A percentile compares a stretch with the other conserved stretches of the same genome.
phyloP scores from a whole-genome alignment of 805 yeast genomes.

The Wickerhamomyces ciferrii region DNA sequence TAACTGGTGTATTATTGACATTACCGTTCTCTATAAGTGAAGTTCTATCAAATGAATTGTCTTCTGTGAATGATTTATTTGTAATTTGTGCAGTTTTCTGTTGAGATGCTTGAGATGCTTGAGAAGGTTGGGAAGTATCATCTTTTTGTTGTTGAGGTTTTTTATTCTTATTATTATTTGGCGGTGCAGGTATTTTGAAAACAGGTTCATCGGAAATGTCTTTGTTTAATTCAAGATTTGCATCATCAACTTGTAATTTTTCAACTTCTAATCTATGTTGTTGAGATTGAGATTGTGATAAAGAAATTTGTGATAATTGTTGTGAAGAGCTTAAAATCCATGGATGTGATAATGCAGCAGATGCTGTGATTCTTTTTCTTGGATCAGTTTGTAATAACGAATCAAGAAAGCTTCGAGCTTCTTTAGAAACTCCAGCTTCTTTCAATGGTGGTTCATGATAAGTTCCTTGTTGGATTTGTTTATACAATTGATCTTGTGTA shows the following conservation, averaged over 20 bases:
- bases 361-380: constrained; percentile 63
- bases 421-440: constrained; percentile 57
- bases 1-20: constrained; percentile 3
- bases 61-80: constrained; percentile 5
- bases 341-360: constrained; percentile 68
- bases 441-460: constrained; percentile 74
- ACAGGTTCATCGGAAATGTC: constrained; percentile 8
- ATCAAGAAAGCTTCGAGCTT: constrained; percentile 69
- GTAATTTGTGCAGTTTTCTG: constrained; percentile 2
- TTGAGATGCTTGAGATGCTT: constrained; percentile 6
- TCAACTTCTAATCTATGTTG: constrained; percentile 41
- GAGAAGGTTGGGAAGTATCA: neutral
- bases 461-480: constrained; percentile 69
- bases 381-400: constrained; percentile 77
- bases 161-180: constrained; percentile 1
- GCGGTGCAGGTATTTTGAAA: constrained; percentile 18
- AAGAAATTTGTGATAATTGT: constrained; percentile 38
- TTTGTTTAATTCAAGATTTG: constrained; percentile 1
- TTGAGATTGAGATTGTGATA: constrained; percentile 69
- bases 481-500: constrained; percentile 81
- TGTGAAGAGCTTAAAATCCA: constrained; percentile 51
- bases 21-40: constrained; percentile 11
- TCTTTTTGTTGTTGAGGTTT: constrained; percentile 2
- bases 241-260: constrained; percentile 11
- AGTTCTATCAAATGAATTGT: constrained; percentile 16